phyloP scores from a whole-genome alignment of 495 filamentous ascomycete genomes.

The Podospora appendiculata region DNA sequence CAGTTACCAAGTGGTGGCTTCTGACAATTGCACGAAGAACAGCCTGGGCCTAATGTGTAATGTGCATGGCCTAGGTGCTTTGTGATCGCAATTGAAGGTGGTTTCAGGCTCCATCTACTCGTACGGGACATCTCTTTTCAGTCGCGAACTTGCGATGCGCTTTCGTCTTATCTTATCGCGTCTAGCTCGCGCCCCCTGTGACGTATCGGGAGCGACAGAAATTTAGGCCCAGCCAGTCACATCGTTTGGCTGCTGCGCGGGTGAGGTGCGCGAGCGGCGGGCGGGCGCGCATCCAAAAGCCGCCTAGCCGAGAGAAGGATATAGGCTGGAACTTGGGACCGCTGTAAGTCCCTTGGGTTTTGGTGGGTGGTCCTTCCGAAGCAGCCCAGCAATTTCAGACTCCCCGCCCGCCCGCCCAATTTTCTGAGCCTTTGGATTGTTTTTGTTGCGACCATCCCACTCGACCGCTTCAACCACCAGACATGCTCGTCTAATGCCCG shows the following conservation, averaged over 20 bases:
- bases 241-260: not conserved
- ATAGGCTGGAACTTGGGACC: too few relatives aligned
- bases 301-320: constrained; percentile 11
- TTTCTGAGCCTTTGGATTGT: constrained; percentile 7
- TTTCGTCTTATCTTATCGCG: constrained; percentile 22
- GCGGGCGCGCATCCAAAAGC: not conserved
- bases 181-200: constrained; percentile 12
- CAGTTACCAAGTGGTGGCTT: too few relatives aligned
- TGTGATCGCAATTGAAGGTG: too few relatives aligned
- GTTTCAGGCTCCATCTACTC: too few relatives aligned
- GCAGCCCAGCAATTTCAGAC: not conserved
- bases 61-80: too few relatives aligned
- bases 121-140: not conserved
- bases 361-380: not conserved
- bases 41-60: too few relatives aligned
- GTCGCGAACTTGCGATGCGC: not conserved
- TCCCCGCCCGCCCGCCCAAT: constrained; percentile 4
- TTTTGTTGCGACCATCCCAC: constrained; percentile 4
- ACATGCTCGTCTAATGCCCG: not conserved
- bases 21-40: too few relatives aligned
- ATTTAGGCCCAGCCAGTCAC: constrained; percentile 6
- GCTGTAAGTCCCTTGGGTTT: not conserved
- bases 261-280: too few relatives aligned
- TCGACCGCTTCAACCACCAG: not conserved
- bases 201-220: constrained; percentile 20